phyloP scores from a whole-genome alignment of 176 grass and related monocot genomes.

The Areca catechu region DNA sequence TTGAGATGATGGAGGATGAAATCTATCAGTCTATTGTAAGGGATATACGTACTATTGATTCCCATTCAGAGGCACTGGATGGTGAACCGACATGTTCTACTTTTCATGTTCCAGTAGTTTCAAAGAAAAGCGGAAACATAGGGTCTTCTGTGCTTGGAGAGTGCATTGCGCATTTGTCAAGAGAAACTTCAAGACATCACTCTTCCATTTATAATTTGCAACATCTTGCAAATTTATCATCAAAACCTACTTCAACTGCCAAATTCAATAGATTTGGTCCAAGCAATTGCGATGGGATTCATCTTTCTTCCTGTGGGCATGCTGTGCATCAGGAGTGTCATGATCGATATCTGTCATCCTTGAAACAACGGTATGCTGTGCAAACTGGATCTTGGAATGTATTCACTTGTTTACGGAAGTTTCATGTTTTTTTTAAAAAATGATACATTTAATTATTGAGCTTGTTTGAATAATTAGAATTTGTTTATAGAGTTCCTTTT shows the following conservation, averaged over 20 bases:
- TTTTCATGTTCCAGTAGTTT: slow-evolving; percentile 23
- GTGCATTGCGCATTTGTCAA: slow-evolving; percentile 60
- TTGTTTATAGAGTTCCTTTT: too few relatives aligned
- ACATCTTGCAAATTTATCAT: slow-evolving; percentile 26
- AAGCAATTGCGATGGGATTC: slow-evolving; percentile 81
- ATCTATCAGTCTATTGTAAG: slow-evolving; percentile 42
- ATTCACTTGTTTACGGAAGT: too few relatives aligned
- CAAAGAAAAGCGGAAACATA: slow-evolving; percentile 51
- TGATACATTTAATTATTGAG: too few relatives aligned
- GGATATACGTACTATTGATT: slow-evolving; percentile 25
- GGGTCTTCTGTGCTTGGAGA: slow-evolving; percentile 63
- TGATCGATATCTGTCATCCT: slow-evolving; percentile 85
- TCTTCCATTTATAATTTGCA: slow-evolving; percentile 19
- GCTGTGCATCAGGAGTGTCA: slow-evolving; percentile 96
- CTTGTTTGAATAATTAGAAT: too few relatives aligned
- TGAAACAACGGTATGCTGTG: slow-evolving; percentile 79
- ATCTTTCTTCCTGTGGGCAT: slow-evolving; percentile 94
- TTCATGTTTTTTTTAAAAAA: too few relatives aligned
- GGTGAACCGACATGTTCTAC: slow-evolving; percentile 21
- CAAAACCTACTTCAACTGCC: slow-evolving; percentile 22
- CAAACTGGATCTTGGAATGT: too few relatives aligned
- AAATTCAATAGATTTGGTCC: slow-evolving; percentile 64
- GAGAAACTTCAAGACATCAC: slow-evolving; percentile 30
- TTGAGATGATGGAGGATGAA: slow-evolving; percentile 57
- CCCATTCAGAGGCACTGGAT: slow-evolving; percentile 20